These are phyloP conservation scores for Oehlia diaphana DNA, from an alignment of 192 early-diverging fungal species.

Conservation along the genomic window DNA sequence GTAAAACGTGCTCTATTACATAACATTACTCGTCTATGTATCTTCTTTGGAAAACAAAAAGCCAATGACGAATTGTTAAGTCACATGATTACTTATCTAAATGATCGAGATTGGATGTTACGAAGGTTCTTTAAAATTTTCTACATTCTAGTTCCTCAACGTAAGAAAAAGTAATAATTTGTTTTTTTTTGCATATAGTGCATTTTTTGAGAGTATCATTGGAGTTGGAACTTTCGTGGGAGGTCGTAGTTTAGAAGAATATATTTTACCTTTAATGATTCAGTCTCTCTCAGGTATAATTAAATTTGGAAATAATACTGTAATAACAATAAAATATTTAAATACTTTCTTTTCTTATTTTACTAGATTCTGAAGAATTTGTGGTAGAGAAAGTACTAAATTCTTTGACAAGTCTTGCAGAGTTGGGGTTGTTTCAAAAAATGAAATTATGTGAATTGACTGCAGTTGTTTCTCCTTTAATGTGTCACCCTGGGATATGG, in stretches of 20 bases:
- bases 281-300: slow-evolving; percentile 71
- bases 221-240: slow-evolving; percentile 90
- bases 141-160: background rate
- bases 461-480: slow-evolving; percentile 64
- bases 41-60: slow-evolving; percentile 81
- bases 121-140: slow-evolving; percentile 56
- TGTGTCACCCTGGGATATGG: slow-evolving; percentile 82
- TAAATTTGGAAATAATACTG: background rate
- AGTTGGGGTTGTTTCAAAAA: slow-evolving; percentile 76
- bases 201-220: slow-evolving; percentile 93
- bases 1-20: slow-evolving; percentile 85
- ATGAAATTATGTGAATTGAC: slow-evolving; percentile 74
- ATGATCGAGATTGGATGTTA: slow-evolving; percentile 93
- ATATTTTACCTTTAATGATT: slow-evolving; percentile 91
- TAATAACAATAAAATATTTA: background rate
- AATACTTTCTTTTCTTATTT: background rate
- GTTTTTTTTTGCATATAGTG: slow-evolving; percentile 44
- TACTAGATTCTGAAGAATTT: slow-evolving; percentile 83
- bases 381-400: slow-evolving; percentile 89
- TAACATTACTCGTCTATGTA: slow-evolving; percentile 77
- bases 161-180: background rate
- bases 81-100: slow-evolving; percentile 96
- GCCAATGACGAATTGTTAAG: slow-evolving; percentile 82
- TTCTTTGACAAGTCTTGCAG: slow-evolving; percentile 74
- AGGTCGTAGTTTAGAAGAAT: slow-evolving; percentile 82